Evolutionary conservation across 2,329 filamentous ascomycete species (phyloP).

Genomic region (Claviceps fusiformis): DNA sequence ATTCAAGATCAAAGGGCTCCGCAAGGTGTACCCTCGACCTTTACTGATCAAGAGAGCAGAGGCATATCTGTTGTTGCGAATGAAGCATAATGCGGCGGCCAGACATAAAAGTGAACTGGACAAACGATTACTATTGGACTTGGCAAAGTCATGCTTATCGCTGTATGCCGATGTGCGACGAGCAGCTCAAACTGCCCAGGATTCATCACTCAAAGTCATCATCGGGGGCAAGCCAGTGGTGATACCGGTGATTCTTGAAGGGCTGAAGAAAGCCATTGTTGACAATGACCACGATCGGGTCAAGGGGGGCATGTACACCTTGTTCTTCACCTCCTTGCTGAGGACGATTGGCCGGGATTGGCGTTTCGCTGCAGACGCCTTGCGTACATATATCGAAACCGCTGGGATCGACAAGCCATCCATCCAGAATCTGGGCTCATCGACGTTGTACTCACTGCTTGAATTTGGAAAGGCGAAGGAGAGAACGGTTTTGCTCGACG

Average conservation of each 20-base stretch:
- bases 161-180: constrained; percentile 91
- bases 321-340: constrained; percentile 76
- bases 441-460: constrained; percentile 71
- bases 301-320: constrained; percentile 84
- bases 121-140: constrained; percentile 67
- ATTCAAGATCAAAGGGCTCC: constrained; percentile 85
- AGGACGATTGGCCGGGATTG: constrained; percentile 86
- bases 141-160: constrained; percentile 81
- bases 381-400: constrained; percentile 80
- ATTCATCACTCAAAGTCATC: constrained; percentile 84
- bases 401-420: constrained; percentile 86
- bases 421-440: constrained; percentile 76
- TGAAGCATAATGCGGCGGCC: constrained; percentile 84
- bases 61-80: constrained; percentile 85
- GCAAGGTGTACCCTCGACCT: constrained; percentile 85
- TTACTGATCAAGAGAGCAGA: constrained; percentile 87
- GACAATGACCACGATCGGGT: constrained; percentile 78
- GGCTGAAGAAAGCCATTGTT: constrained; percentile 65
- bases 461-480: constrained; percentile 87
- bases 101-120: constrained; percentile 84
- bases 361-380: constrained; percentile 83
- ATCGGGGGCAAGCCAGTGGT: constrained; percentile 79
- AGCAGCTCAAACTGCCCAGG: constrained; percentile 80
- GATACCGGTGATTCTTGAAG: constrained; percentile 72
- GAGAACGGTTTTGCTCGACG: constrained; percentile 69